Percentiles rank a stretch among this genome's conserved stretches.
Conservation (phyloP, 257 asterid genomes). For the Euphrasia confusa region DNA sequence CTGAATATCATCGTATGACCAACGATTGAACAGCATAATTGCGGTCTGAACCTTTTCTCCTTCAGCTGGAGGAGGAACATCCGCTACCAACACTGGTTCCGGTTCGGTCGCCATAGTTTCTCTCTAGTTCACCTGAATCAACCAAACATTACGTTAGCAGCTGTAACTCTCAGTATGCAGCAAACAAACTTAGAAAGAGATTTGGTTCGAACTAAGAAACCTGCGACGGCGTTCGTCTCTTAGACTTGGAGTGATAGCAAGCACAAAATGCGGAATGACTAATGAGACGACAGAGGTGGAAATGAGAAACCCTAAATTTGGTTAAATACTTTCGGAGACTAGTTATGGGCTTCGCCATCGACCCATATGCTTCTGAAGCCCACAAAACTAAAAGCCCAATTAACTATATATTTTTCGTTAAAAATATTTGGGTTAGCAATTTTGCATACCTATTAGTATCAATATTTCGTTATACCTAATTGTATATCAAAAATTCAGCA, state of each 20-base stretch:
- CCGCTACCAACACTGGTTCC: conserved; percentile 19
- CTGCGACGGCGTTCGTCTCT: conserved; percentile 23
- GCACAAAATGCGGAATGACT: not conserved
- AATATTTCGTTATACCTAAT: too few relatives aligned
- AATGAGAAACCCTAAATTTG: not conserved
- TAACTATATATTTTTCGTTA: too few relatives aligned
- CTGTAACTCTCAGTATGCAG: not conserved
- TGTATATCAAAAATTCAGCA: too few relatives aligned
- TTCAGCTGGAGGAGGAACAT: conserved; percentile 16
- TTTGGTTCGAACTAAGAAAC: not conserved
- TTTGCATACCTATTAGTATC: too few relatives aligned
- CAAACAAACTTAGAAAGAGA: not conserved
- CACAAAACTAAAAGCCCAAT: too few relatives aligned
- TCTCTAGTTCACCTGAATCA: conserved; percentile 21
- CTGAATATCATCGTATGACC: conserved; percentile 70
- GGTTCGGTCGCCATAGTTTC: conserved; percentile 31
- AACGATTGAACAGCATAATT: conserved; percentile 58
- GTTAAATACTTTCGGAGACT: not conserved
- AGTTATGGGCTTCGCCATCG: too few relatives aligned
- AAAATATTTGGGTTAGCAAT: too few relatives aligned
- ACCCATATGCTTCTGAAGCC: not conserved
- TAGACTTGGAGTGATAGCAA: not conserved
- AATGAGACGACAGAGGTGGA: not conserved
- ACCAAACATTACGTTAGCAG: not conserved
- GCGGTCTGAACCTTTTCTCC: conserved; percentile 34